These are phyloP conservation scores for Adansonia rubrostipa DNA, from an alignment of 441 rosid species.

Conservation along the genomic window DNA sequence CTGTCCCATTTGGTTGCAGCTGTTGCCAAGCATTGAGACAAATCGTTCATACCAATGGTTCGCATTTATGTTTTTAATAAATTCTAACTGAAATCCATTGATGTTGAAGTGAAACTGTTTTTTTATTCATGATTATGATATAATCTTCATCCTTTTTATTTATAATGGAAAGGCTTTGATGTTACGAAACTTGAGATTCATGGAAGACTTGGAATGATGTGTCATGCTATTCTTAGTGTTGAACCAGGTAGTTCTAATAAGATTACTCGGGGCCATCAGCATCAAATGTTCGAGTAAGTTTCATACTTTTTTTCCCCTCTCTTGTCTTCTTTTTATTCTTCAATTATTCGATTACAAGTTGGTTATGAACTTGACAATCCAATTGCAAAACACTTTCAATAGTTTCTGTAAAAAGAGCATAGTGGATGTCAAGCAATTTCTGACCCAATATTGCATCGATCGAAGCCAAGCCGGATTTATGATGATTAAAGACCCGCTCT, in stretches of 20 bases:
- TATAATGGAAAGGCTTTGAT: constrained; percentile 35
- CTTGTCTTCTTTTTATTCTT: not conserved
- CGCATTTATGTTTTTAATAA: not conserved
- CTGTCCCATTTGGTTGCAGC: constrained; percentile 45
- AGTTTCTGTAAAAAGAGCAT: constrained; percentile 49
- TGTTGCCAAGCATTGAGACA: constrained; percentile 67
- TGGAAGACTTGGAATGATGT: constrained; percentile 64
- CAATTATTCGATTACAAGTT: not conserved
- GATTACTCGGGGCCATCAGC: not conserved
- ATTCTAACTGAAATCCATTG: not conserved
- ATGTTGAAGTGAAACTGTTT: not conserved
- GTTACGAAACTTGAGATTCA: constrained; percentile 60
- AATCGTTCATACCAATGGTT: constrained; percentile 63
- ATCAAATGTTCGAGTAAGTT: constrained; percentile 58
- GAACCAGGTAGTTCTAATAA: not conserved
- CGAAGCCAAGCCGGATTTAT: constrained; percentile 42
- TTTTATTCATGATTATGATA: not conserved
- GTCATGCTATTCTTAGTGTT: constrained; percentile 62
- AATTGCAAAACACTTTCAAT: not conserved
- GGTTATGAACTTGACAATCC: not conserved
- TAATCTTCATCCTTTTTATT: not conserved
- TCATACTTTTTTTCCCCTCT: not conserved
- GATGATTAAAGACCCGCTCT: constrained; percentile 52
- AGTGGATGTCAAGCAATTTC: constrained; percentile 51
- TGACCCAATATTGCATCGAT: constrained; percentile 49